Percentiles rank a stretch among this genome's conserved stretches.
phyloP scores from a whole-genome alignment of 2,329 filamentous ascomycete species.

The Cercospora zeae-maydis region DNA sequence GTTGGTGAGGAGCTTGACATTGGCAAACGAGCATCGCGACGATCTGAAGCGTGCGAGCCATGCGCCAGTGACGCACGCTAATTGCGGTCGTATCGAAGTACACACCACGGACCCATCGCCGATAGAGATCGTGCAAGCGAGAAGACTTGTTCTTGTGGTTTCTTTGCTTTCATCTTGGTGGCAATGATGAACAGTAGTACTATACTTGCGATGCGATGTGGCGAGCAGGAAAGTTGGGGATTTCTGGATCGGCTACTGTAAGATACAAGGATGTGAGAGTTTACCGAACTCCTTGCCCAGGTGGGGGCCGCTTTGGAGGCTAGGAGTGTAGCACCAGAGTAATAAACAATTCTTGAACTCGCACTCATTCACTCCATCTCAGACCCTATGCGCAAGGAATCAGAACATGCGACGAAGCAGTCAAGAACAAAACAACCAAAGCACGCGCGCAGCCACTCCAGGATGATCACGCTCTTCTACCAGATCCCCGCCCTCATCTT shows the following conservation, averaged over 20 bases:
- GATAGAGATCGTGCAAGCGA: neutral
- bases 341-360: too few species aligned
- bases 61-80: neutral
- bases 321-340: neutral
- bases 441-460: slow-evolving; percentile 8
- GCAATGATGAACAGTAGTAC: neutral
- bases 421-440: neutral
- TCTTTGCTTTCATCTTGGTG: neutral
- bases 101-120: neutral
- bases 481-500: slow-evolving; percentile 43
- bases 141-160: neutral
- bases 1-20: neutral
- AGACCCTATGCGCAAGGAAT: neutral
- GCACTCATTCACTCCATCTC: too few species aligned
- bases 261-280: neutral
- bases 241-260: neutral
- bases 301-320: neutral
- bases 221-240: neutral
- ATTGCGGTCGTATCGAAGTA: neutral
- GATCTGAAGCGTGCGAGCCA: neutral
- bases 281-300: neutral
- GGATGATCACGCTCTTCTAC: slow-evolving; percentile 41
- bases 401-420: slow-evolving; percentile 10
- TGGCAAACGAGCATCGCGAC: neutral
- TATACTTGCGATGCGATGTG: neutral